Conservation (phyloP, 1,139 yeast genomes). For the Barnettozyma hawaiiensis region DNA sequence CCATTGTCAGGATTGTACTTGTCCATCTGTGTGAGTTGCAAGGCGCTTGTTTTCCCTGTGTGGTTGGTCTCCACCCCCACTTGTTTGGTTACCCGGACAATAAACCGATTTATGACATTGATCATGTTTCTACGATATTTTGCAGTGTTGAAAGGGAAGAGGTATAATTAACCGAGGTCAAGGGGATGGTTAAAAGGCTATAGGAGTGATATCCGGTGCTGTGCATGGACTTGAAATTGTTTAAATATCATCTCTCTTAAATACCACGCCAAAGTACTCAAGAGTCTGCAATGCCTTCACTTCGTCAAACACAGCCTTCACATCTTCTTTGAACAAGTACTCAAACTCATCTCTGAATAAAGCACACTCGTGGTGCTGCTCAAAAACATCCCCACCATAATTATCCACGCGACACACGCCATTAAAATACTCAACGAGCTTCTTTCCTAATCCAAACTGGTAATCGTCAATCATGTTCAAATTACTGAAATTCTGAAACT, state of each 20-base stretch:
- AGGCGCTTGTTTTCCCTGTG: no score
- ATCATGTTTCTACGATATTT: no score
- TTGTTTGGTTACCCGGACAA: no score
- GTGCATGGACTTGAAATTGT: not conserved
- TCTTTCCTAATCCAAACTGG: slow-evolving; percentile 14
- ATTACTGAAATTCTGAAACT: slow-evolving; percentile 10
- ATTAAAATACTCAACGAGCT: slow-evolving; percentile 18
- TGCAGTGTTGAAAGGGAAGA: no score
- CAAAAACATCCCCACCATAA: slow-evolving; percentile 12
- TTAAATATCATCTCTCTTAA: slow-evolving; percentile 10
- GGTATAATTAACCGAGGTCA: no score
- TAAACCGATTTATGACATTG: no score
- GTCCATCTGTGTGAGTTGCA: no score
- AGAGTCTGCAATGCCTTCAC: slow-evolving; percentile 10
- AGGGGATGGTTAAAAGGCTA: no score
- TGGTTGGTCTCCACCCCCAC: no score
- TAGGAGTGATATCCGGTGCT: no score
- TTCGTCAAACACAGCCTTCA: slow-evolving; percentile 9
- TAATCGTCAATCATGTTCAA: slow-evolving; percentile 16
- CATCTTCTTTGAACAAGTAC: slow-evolving; percentile 15
- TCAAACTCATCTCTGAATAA: slow-evolving; percentile 15
- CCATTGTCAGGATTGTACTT: not conserved
- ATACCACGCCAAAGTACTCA: slow-evolving; percentile 16
- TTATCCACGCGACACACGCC: slow-evolving; percentile 16
- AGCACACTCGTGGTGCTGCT: not conserved